Percentiles rank a stretch among this genome's conserved stretches.
Conservation (phyloP, 495 filamentous ascomycete species). For the Hypomontagnella monticulosa region DNA sequence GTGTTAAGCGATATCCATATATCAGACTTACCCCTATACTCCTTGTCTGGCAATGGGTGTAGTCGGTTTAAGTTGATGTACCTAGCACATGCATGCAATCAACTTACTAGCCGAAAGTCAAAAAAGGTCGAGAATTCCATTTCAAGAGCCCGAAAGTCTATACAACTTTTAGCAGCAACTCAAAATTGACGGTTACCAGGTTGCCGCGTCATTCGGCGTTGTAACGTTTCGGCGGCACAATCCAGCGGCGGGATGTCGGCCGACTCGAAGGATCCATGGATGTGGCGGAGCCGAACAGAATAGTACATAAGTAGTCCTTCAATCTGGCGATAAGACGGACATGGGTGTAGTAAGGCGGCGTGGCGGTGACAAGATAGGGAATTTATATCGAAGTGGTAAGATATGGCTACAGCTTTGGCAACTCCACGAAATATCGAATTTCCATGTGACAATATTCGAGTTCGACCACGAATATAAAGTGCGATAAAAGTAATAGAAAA, state of each 20-base stretch:
- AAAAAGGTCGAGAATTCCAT: slow-evolving; percentile 2
- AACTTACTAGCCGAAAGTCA: slow-evolving; percentile 5
- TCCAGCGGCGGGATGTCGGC: slow-evolving; percentile 4
- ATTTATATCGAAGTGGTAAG: background rate
- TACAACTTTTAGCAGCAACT: background rate
- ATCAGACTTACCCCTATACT: background rate
- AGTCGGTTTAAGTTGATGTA: background rate
- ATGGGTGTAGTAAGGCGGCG: background rate
- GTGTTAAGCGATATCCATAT: no score
- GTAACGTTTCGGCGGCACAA: slow-evolving; percentile 1
- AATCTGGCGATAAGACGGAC: background rate
- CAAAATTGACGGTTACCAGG: slow-evolving; percentile 20
- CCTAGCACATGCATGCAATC: background rate
- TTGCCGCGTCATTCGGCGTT: slow-evolving; percentile 26
- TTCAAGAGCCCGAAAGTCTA: slow-evolving; percentile 1
- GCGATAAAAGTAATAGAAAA: no score
- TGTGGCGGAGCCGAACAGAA: slow-evolving; percentile 24
- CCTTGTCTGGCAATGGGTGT: background rate
- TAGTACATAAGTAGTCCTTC: background rate
- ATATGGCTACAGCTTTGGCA: no score
- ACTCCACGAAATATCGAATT: no score
- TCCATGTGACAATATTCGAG: no score
- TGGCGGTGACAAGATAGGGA: slow-evolving; percentile 1
- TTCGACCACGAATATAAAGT: no score
- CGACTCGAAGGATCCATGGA: background rate